A percentile compares a stretch with the other conserved stretches of the same genome.
Conservation (phyloP, 1,284 basidiomycete genomes). For the Cutaneotrichosporon mucoides region DNA sequence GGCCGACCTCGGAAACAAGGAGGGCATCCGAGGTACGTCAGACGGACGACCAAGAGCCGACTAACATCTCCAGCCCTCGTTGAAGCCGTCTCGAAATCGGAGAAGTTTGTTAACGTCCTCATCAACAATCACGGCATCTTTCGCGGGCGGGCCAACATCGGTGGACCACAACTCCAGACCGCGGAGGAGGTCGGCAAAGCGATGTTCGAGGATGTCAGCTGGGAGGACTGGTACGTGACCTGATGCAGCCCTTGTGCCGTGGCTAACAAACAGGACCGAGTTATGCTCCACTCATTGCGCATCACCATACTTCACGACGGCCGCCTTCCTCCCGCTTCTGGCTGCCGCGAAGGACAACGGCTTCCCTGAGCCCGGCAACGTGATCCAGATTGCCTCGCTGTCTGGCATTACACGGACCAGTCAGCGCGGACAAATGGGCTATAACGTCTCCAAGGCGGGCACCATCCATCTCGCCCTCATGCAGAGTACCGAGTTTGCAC, state of each 20-base stretch:
- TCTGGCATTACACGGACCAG: background rate
- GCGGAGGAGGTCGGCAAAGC: conserved; percentile 37
- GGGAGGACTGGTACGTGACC: conserved; percentile 40
- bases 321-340: conserved; percentile 45
- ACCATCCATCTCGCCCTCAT: conserved; percentile 24
- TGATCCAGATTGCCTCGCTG: conserved; percentile 13
- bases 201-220: conserved; percentile 42
- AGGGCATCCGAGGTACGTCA: background rate
- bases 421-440: background rate
- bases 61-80: conserved; percentile 20
- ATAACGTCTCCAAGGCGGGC: conserved; percentile 12
- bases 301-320: conserved; percentile 34
- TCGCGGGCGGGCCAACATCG: conserved; percentile 27
- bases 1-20: conserved; percentile 1
- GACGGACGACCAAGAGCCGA: no score
- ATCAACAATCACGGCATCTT: conserved; percentile 33
- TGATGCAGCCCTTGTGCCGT: no score
- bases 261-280: no score
- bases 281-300: conserved; percentile 19
- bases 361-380: conserved; percentile 17
- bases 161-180: conserved; percentile 34
- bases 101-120: conserved; percentile 42
- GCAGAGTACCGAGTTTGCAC: conserved; percentile 28
- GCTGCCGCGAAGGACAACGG: conserved; percentile 10
- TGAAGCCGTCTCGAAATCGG: conserved; percentile 27